Conservation (phyloP, 345 rosid genomes). For the Populus ilicifolia region DNA sequence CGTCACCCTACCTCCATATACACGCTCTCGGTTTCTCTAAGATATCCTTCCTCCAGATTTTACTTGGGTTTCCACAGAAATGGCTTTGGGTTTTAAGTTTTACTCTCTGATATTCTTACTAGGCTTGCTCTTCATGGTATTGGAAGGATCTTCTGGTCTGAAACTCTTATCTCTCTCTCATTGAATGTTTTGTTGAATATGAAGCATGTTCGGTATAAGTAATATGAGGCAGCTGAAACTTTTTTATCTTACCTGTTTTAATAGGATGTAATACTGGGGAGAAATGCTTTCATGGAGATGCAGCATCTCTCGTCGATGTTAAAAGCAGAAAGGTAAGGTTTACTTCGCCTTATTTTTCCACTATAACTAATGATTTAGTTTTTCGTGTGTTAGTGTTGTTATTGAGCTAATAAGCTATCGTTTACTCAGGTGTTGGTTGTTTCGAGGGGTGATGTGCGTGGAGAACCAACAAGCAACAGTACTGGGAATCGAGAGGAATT, state of each 20-base stretch:
- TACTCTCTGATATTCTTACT: conserved; percentile 18
- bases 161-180: neutral
- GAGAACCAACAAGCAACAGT: neutral
- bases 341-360: neutral
- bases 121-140: conserved; percentile 29
- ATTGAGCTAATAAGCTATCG: neutral
- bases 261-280: conserved; percentile 7
- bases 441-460: conserved; percentile 2
- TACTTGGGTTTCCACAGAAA: neutral
- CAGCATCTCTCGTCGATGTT: neutral
- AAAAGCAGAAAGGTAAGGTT: conserved; percentile 16
- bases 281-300: neutral
- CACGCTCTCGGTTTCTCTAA: neutral
- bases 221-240: neutral
- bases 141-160: conserved; percentile 40
- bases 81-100: conserved; percentile 18
- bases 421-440: neutral
- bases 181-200: neutral
- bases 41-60: neutral
- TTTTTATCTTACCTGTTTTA: neutral
- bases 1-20: too few relatives aligned
- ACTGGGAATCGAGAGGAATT: conserved; percentile 2
- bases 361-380: neutral
- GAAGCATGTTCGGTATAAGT: too few relatives aligned
- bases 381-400: neutral